Base-by-base conservation (phyloP, 106 monocot species). In the Alisma plantagoaquatica region DNA sequence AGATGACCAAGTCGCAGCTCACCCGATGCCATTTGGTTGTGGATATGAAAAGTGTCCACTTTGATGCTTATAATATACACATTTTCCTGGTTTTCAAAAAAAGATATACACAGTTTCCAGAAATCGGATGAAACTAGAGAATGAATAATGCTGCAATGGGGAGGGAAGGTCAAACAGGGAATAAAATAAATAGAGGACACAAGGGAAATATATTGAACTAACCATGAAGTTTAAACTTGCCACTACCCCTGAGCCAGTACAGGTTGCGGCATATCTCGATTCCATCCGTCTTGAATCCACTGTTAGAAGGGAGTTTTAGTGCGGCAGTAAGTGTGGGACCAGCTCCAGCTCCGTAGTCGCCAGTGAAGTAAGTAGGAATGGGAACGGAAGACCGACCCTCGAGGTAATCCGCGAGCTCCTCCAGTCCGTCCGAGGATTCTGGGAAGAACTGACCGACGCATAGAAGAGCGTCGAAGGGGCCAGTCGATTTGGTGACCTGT, bases 391-490 rank as follows among this genome's bases (percentile, higher is more conserved):
- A 57, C 33, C 74, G 66, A 18, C 81, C 84, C 8, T 78, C 77
- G 24, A 96, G 15, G 55, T 71, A 82, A 31, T 78, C 77, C 10
- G 70, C 55, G 15, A 96, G 29, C 47, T 96, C 96, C 3, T 44
- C 67, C 6, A 57, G 23, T 3, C 31, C 57, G 6, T 84, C 77
- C 17, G 54, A 17, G 14, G 66, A 62, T 4, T 71, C 78, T 0
- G 96, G 75, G 63, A 96, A 96, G 74, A 96, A 96, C 73, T 96
- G 89, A 1, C 96, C 96, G 0, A 89, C 89, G 68, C 89, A 89
- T 44, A 96, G 71, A 1, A 96, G 75, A 23, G 81, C 89, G 33
- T 89, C 89, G 53, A 96, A 96, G 9, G 96, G 96, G 1, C 96
- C 96, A 41, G 63, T 79, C 14, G 96, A 81, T 48, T 82, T 81